Percentiles rank a stretch among this genome's conserved stretches.
phyloP scores from a whole-genome alignment of 129 eudicot species.

The Calendula officinalis region DNA sequence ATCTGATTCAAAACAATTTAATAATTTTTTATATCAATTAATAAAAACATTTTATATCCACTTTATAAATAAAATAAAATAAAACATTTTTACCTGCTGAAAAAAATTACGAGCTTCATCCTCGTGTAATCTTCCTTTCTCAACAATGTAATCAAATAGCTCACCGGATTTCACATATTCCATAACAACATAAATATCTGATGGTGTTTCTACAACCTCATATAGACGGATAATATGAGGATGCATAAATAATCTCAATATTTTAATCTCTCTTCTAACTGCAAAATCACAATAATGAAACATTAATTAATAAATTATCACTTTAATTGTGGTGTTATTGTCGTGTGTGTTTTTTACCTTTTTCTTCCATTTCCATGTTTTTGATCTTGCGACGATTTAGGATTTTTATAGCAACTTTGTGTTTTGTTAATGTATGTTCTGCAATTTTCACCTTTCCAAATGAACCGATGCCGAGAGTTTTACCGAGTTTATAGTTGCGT shows the following conservation, averaged over 20 bases:
- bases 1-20: conserved; percentile 46
- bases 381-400: conserved; percentile 85
- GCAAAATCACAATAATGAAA: conserved; percentile 24
- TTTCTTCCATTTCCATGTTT: conserved; percentile 94
- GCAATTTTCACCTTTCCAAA: conserved; percentile 93
- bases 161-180: conserved; percentile 80
- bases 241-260: conserved; percentile 72
- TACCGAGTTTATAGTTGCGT: conserved; percentile 83
- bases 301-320: not conserved
- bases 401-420: conserved; percentile 89
- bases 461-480: conserved; percentile 95
- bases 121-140: conserved; percentile 87
- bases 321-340: not conserved
- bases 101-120: conserved; percentile 89
- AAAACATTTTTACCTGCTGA: conserved; percentile 57
- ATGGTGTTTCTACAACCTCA: conserved; percentile 76
- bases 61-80: not conserved
- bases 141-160: conserved; percentile 82
- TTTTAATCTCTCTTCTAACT: conserved; percentile 82
- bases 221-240: conserved; percentile 88
- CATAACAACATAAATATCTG: conserved; percentile 74
- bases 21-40: not conserved
- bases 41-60: not conserved
- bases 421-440: conserved; percentile 73
- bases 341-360: conserved; percentile 52